These are phyloP conservation scores for Colletotrichum acutatum DNA, from an alignment of 2,329 filamentous ascomycete genomes.

Conservation along the genomic window DNA sequence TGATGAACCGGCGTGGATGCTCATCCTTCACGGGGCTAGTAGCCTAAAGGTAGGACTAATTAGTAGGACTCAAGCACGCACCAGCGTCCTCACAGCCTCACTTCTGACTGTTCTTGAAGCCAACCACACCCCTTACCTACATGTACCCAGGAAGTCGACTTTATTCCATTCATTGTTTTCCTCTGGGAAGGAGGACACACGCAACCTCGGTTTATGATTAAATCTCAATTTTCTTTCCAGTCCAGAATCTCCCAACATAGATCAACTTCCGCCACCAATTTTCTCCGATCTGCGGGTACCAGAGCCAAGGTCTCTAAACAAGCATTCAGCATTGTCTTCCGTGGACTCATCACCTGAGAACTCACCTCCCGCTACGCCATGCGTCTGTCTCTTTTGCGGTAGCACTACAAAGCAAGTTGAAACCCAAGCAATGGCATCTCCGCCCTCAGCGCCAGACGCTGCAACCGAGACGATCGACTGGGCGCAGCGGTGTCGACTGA, in stretches of 20 bases:
- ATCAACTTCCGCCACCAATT: neutral
- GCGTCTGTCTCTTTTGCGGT: neutral
- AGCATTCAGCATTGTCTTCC: neutral
- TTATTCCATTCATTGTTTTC: no score
- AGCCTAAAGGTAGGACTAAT: neutral
- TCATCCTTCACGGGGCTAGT: neutral
- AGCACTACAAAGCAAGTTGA: neutral
- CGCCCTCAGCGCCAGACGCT: neutral
- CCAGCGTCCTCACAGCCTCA: neutral
- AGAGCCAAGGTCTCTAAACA: neutral
- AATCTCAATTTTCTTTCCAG: no score
- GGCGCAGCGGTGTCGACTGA: neutral
- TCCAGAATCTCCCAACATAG: neutral
- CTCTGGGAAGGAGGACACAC: no score
- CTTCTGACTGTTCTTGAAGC: neutral
- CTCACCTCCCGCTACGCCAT: rapidly evolving
- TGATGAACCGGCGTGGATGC: neutral
- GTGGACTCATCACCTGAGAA: rapidly evolving
- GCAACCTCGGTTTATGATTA: no score
- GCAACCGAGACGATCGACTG: neutral
- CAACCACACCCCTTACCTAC: neutral
- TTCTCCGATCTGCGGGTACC: neutral
- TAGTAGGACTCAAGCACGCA: neutral
- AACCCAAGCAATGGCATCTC: neutral
- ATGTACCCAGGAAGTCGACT: no score